Percentiles rank a stretch among this genome's conserved stretches.
Conservation (phyloP, 495 filamentous ascomycete genomes). For the Penicillium coffeae region DNA sequence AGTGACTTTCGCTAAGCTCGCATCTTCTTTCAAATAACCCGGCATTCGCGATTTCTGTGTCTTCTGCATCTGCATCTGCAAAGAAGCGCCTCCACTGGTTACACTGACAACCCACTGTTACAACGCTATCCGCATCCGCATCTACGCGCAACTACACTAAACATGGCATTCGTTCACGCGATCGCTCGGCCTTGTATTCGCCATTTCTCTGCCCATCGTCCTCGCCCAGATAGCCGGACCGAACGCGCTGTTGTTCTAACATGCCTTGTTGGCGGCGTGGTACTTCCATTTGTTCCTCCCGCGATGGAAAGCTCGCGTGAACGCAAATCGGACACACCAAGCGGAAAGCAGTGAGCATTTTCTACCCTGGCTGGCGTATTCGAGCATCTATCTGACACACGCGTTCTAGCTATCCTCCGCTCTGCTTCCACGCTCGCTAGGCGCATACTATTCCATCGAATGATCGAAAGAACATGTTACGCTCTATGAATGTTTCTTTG, state of each 20-base stretch:
- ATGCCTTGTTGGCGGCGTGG: conserved; percentile 39
- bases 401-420: conserved; percentile 30
- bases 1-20: background rate
- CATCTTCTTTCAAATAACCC: background rate
- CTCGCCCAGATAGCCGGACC: conserved; percentile 34
- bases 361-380: background rate
- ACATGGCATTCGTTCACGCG: conserved; percentile 26
- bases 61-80: background rate
- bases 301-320: conserved; percentile 44
- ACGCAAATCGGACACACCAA: conserved; percentile 31
- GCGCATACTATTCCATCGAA: background rate
- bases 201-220: conserved; percentile 43
- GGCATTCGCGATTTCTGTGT: conserved; percentile 9
- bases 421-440: conserved; percentile 47
- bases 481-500: no score
- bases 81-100: background rate
- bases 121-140: background rate
- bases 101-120: background rate
- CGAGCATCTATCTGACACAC: background rate
- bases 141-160: background rate
- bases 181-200: conserved; percentile 38
- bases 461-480: no score
- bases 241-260: conserved; percentile 38
- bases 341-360: conserved; percentile 35
- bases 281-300: conserved; percentile 44